A percentile compares a stretch with the other conserved stretches of the same genome.
phyloP scores from a whole-genome alignment of 352 stramenopile species.

The Globisporangium apiculatum region DNA sequence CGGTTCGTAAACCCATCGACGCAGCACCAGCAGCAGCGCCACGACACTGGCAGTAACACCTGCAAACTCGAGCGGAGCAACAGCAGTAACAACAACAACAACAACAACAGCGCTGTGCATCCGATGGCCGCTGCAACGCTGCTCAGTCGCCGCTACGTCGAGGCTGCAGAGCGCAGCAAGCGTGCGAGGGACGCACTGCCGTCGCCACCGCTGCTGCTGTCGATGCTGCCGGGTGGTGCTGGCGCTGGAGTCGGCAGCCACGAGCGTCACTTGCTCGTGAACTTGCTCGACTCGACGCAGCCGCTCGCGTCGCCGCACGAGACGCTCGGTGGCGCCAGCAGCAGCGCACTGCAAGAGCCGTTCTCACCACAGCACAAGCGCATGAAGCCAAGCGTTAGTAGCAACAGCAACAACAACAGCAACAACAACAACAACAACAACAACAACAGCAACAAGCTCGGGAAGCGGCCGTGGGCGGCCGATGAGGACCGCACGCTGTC shows the following conservation, averaged over 20 bases:
- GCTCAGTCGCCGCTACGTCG: conserved; percentile 16
- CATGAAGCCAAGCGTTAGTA: conserved; percentile 20
- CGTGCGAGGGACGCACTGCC: conserved; percentile 8
- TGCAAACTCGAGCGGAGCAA: too few relatives aligned
- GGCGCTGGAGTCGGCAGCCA: neutral
- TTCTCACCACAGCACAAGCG: conserved; percentile 60
- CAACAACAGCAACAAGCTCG: conserved; percentile 32
- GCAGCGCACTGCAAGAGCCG: conserved; percentile 19
- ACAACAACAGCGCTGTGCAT: neutral
- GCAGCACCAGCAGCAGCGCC: neutral
- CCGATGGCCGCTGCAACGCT: conserved; percentile 5
- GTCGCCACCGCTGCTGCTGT: too few relatives aligned
- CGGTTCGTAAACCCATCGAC: neutral
- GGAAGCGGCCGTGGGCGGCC: conserved; percentile 56
- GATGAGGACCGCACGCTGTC: conserved; percentile 58
- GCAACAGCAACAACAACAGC: neutral
- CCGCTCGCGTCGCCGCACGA: conserved; percentile 27
- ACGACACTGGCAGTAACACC: neutral
- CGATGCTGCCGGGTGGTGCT: too few relatives aligned
- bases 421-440: neutral
- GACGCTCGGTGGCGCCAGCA: neutral
- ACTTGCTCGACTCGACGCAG: conserved; percentile 18
- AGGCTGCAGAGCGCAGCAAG: conserved; percentile 7
- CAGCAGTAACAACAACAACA: too few relatives aligned
- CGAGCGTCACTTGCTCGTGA: conserved; percentile 25